phyloP scores from a whole-genome alignment of 352 stramenopile species.

The Aphanomyces euteiches region DNA sequence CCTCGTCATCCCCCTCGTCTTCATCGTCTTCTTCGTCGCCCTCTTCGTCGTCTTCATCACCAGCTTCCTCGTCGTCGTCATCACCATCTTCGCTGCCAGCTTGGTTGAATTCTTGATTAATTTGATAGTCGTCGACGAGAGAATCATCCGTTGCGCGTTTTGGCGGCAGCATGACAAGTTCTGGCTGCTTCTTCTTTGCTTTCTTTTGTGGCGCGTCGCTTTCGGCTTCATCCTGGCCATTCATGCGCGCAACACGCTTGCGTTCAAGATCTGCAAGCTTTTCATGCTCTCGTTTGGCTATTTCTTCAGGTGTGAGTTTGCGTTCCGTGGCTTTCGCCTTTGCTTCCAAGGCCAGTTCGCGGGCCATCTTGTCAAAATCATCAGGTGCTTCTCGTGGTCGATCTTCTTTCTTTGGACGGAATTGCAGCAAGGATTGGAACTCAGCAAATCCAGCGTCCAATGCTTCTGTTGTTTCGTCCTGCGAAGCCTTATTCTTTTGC shows the following conservation, averaged over 20 bases:
- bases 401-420: constrained; percentile 68
- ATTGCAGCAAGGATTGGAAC: constrained; percentile 63
- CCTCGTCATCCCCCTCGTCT: constrained; percentile 63
- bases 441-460: constrained; percentile 71
- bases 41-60: constrained; percentile 44
- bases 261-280: constrained; percentile 89
- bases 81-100: constrained; percentile 27
- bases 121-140: constrained; percentile 65
- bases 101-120: constrained; percentile 56
- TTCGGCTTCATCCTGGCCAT: constrained; percentile 64
- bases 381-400: constrained; percentile 45
- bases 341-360: constrained; percentile 84
- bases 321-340: constrained; percentile 92
- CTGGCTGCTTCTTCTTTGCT: constrained; percentile 40
- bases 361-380: constrained; percentile 80
- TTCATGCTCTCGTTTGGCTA: constrained; percentile 90
- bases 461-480: constrained; percentile 73
- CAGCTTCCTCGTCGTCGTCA: constrained; percentile 40
- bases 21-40: constrained; percentile 57
- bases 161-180: constrained; percentile 61
- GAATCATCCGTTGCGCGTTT: constrained; percentile 30
- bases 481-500: constrained; percentile 78
- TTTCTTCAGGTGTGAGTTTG: constrained; percentile 93
- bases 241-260: constrained; percentile 92
- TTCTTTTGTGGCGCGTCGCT: constrained; percentile 63